These are phyloP conservation scores for Saccharomyces kudriavzevii DNA, from an alignment of 805 yeast species.

Conservation along the genomic window DNA sequence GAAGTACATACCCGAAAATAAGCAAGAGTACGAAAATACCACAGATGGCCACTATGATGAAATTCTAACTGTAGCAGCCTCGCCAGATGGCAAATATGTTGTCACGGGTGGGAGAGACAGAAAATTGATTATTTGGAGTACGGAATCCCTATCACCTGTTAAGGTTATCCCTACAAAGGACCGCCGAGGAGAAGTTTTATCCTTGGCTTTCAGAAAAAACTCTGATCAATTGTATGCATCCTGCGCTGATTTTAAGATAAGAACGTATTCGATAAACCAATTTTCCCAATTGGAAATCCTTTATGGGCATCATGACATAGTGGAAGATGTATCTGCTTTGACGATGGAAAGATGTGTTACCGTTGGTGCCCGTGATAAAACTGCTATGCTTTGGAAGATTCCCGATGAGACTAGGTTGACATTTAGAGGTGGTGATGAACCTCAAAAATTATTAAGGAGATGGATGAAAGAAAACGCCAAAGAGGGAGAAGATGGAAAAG, in stretches of 20 bases:
- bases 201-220: conserved; percentile 68
- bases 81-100: conserved; percentile 79
- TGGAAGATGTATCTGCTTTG: conserved; percentile 72
- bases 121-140: conserved; percentile 76
- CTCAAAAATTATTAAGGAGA: conserved; percentile 36
- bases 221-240: conserved; percentile 85
- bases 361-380: conserved; percentile 90
- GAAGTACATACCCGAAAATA: conserved; percentile 33
- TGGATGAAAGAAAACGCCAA: conserved; percentile 28
- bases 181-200: conserved; percentile 61
- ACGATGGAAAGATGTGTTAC: conserved; percentile 88
- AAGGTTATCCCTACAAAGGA: conserved; percentile 71
- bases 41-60: conserved; percentile 71
- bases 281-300: conserved; percentile 82
- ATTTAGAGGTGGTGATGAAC: conserved; percentile 78
- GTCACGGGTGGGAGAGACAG: conserved; percentile 88
- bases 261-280: conserved; percentile 80
- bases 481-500: conserved; percentile 26
- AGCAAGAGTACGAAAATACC: conserved; percentile 38
- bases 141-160: conserved; percentile 66
- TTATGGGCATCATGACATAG: conserved; percentile 92
- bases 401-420: conserved; percentile 91
- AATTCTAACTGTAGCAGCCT: conserved; percentile 69
- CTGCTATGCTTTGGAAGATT: conserved; percentile 94
- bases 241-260: conserved; percentile 83